Percentiles rank a stretch among this genome's conserved stretches.
These are phyloP conservation scores for Colletotrichum trifolii DNA, from an alignment of 2,329 filamentous ascomycete species.

Conservation along the genomic window DNA sequence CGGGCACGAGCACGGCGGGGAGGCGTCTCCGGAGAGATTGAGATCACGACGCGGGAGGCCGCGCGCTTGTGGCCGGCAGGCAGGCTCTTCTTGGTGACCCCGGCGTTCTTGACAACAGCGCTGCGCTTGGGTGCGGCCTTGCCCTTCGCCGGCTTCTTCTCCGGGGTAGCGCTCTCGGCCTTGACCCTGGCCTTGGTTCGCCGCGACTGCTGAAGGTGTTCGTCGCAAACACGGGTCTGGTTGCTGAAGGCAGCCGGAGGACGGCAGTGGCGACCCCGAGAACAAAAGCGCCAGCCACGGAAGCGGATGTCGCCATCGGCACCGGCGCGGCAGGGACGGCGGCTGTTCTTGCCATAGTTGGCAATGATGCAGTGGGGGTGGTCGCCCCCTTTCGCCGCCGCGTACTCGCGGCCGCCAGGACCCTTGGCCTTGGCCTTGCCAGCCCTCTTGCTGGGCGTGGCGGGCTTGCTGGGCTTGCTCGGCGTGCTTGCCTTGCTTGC, in stretches of 20 bases:
- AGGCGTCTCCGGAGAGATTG: no score
- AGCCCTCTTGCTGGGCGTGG: neutral
- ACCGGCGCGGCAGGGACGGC: conserved; percentile 11
- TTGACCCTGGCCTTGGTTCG: neutral
- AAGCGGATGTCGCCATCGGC: neutral
- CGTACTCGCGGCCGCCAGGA: no score
- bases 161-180: neutral
- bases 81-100: neutral
- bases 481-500: no score
- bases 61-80: no score
- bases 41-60: no score
- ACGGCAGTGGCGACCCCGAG: neutral
- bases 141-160: neutral
- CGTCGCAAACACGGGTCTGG: neutral
- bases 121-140: neutral
- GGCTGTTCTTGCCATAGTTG: neutral
- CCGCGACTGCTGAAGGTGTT: neutral
- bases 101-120: neutral
- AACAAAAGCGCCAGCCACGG: neutral
- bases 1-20: no score
- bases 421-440: neutral
- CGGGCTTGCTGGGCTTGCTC: no score
- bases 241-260: neutral
- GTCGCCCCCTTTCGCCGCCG: neutral
- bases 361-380: neutral